Evolutionary conservation across 208 protist species (phyloP), one percentile per base, ranked within the genome.

Genomic region (Trypanosoma brucei): DNA sequence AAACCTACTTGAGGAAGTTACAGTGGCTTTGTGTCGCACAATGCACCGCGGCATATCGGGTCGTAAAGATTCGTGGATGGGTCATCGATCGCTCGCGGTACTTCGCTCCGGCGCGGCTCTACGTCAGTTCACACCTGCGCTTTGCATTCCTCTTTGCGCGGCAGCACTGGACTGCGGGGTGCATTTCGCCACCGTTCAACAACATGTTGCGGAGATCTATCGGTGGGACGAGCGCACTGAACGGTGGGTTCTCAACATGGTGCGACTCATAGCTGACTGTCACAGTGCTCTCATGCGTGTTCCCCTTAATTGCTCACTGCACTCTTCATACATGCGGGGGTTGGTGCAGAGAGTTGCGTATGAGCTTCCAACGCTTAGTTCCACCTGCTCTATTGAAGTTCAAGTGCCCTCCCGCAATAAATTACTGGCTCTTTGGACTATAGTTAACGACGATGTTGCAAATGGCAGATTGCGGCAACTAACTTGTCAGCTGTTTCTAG

Each of bases 351-450:
- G 34, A 8, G 13, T 62, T 38, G 34, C 52, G 37, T 59, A 61
- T 42, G 46, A 62, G 42, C 3, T 30, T 42, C 8, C 30, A 11
- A 11, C 44, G 3, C 13, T 55, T 11, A 3, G 33, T 34, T 52
- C 59, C 46, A 11, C 65, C 56, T 3, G 31, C 45, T 55, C 55
- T 14, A 63, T 81, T 4, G 51, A 68, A 22, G 54, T 81, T 2
- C 7, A 34, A 31, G 52, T 63, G 6, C 76, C 79, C 9, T 77
- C 74, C 1, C 83, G 83, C 11, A 86, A 77, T 61, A 79, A 79
- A 68, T 59, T 84, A 38, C 68, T 90, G 2, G 83, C 79, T 11
- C 57, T 90, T 44, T 90, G 83, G 83, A 60, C 68, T 45, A 61
- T 70, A 8, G 31, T 82, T 14, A 74, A 72, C 13, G 64, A 79